phyloP scores from a whole-genome alignment of 305 asterid genomes.

The Fraxinus velutina region DNA sequence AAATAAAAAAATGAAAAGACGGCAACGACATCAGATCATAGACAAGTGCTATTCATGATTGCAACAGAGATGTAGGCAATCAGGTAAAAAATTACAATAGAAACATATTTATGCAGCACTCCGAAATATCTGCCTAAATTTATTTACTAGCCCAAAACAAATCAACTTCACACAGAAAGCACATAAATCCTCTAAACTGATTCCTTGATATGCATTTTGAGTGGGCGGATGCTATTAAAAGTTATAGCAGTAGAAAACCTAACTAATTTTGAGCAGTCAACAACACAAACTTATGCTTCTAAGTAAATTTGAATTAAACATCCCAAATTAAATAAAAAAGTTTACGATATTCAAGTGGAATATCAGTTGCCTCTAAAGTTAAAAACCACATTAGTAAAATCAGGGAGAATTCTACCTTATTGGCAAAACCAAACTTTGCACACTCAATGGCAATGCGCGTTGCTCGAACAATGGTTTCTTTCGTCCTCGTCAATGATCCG shows the following conservation, averaged over 20 bases:
- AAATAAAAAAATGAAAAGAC: neutral
- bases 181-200: neutral
- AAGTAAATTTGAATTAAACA: neutral
- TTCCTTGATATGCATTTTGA: neutral
- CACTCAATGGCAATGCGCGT: constrained; percentile 82
- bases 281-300: neutral
- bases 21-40: constrained; percentile 16
- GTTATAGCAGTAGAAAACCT: neutral
- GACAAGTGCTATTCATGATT: neutral
- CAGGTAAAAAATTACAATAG: neutral
- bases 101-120: neutral
- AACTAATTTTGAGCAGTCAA: neutral
- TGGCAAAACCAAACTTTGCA: constrained; percentile 72
- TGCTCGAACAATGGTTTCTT: constrained; percentile 79
- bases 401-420: constrained; percentile 52
- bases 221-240: neutral
- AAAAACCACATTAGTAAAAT: constrained; percentile 1
- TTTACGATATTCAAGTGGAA: neutral
- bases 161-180: neutral
- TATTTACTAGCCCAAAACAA: neutral
- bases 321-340: neutral
- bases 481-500: constrained; percentile 70
- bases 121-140: neutral
- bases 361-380: neutral
- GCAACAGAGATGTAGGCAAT: neutral